Base-by-base conservation (phyloP, 208 protist species). In the Trypanosoma platydactyli region DNA sequence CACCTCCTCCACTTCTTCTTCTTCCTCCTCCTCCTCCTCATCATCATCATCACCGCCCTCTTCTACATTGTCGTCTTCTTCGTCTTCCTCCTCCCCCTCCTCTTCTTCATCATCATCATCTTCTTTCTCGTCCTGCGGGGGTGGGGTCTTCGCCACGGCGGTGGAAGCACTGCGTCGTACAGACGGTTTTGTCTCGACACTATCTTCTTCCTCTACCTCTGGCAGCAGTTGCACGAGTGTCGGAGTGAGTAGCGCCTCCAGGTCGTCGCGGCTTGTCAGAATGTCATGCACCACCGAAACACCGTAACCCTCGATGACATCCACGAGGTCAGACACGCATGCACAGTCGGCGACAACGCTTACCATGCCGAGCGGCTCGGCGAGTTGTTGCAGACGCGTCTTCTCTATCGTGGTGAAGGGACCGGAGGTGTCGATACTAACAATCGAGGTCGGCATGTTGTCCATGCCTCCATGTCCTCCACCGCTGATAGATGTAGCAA, bases 141-240 rank as follows among this genome's bases (percentile, higher is more conserved):
- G 5, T 7, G 6, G 6, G 18, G 6, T 9, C 15, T 35, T 38
- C 33, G 33, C n/a, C n/a, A n/a, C n/a, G n/a, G n/a, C 52, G 9
- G 52, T 6, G 27, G 61, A 27, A 29, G 18, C 15, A 40, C 53
- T 2, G 15, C 53, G 29, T 38, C 49, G 54, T 22, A 20, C 25
- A 33, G 53, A 24, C 7, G 54, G 1, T 16, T 24, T 18, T 30
- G 51, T 66, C 16, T 53, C 33, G 15, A 52, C 51, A 3, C 51
- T 61, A 25, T 51, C 60, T 25, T 52, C 54, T 30, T 84, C 79
- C 13, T 58, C 77, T 6, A 79, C 88, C 55, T 94, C 88, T 20
- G 88, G 88, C 42, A 94, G 76, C 27, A 94, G 73, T 72, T 94
- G 77, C 54, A 88, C 84, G 42, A 94, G 79, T 22, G 88, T 94